Conservation (phyloP, 75 land plant genomes). For the Pinus taeda region DNA sequence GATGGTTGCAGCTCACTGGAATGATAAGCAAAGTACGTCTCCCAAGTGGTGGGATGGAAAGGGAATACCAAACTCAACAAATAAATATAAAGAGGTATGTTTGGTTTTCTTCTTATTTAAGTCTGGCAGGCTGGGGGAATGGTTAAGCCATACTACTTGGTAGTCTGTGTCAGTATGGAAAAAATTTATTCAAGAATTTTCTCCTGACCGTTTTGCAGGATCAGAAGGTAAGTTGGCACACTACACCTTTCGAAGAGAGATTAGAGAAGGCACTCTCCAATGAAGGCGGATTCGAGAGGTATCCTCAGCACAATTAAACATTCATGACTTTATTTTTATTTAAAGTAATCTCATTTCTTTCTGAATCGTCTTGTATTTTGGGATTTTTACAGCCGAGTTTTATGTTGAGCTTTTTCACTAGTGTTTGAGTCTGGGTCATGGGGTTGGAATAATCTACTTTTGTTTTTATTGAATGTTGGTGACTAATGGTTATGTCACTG, state of each 20-base stretch:
- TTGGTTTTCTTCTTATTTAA: background rate
- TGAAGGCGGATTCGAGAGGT: constrained; percentile 17
- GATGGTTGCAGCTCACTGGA: constrained; percentile 67
- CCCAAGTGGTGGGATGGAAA: constrained; percentile 73
- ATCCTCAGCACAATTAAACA: background rate
- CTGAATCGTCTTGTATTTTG: no score
- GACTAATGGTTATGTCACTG: background rate
- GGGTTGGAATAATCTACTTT: background rate
- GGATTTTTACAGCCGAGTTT: no score
- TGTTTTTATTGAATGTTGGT: background rate
- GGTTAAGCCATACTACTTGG: background rate
- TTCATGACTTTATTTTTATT: no score
- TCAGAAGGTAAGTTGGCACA: constrained; percentile 91
- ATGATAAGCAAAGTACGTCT: constrained; percentile 8
- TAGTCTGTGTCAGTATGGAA: background rate
- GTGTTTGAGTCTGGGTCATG: no score
- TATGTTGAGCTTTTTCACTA: no score
- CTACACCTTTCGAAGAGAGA: constrained; percentile 89
- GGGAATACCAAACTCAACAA: constrained; percentile 86
- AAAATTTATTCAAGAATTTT: background rate
- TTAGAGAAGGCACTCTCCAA: constrained; percentile 81
- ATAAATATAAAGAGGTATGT: constrained; percentile 83
- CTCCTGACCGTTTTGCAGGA: constrained; percentile 46
- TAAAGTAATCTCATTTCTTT: no score
- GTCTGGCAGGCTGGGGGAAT: background rate